Evolutionary conservation across 2,329 filamentous ascomycete genomes (phyloP), one percentile per base, ranked within the genome.

Genomic region (Knufia petricola): DNA sequence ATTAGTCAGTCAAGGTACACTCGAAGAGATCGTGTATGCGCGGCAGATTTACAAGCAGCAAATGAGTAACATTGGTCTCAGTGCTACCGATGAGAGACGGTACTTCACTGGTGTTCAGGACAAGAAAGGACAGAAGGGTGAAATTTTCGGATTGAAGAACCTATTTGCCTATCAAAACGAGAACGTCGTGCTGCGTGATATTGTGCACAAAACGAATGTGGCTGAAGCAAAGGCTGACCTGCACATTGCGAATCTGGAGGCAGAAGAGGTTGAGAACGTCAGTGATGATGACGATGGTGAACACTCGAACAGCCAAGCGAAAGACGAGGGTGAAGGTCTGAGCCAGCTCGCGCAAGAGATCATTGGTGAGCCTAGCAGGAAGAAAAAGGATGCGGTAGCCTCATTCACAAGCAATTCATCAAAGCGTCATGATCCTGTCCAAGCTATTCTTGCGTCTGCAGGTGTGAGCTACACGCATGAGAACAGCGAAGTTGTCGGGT

Each of bases 31-130:
- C 47, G 87, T 96, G 6, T 98, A 98, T 60, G 92, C 90, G 0
- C 78, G 92, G 4, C 92, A 98, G 60, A 92, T 98, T 32, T 98
- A 98, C 74, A 98, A 98, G 65, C 92, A 98, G 62, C 92, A 98
- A 61, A 92, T 96, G 68, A 90, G 92, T 21, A 96, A 95, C 60
- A 96, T 98, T 50, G 92, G 87, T 1, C 96, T 98, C 66, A 94
- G 83, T 28, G 92, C 92, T 0, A 94, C 87, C 0, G 84, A 82
- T 3, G 92, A 98, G 65, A 81, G 92, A 2, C 81, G 92, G 1
- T 98, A 98, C 65, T 98, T 98, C 70, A 88, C 84, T 57, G 92
- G 92, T 34, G 87, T 96, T 0, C 90, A 95, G 66, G 84, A 94
- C 53, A 79, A 87, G 56, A 79, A 79, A 20, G 78, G 79, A 23